Evolutionary conservation across 2,329 filamentous ascomycete species (phyloP).

Genomic region (Dryadomyces quercus-mongolicae): DNA sequence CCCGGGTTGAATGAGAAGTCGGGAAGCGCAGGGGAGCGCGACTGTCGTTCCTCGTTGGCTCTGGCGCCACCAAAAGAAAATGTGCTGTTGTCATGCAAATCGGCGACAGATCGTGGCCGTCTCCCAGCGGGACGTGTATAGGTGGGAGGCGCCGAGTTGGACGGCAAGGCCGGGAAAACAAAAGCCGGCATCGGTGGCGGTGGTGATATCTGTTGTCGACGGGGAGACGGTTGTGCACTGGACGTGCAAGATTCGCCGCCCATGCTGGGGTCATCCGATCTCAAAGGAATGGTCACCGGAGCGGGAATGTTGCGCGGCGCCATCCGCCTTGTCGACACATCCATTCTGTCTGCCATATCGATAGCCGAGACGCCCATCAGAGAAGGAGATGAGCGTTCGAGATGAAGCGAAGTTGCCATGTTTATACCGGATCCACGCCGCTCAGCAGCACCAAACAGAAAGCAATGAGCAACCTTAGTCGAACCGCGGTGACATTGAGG

Average conservation of each 20-base stretch:
- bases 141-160: constrained; percentile 33
- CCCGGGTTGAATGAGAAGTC: constrained; percentile 41
- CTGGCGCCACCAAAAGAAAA: neutral
- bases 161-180: constrained; percentile 43
- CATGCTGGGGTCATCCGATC: constrained; percentile 14
- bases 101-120: constrained; percentile 41
- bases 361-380: neutral
- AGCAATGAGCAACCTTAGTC: constrained; percentile 25
- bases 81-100: constrained; percentile 23
- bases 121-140: constrained; percentile 35
- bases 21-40: constrained; percentile 32
- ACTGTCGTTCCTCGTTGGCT: constrained; percentile 7
- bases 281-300: constrained; percentile 16
- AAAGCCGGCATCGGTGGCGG: constrained; percentile 53
- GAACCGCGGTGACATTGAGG: constrained; percentile 25
- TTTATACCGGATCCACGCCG: constrained; percentile 24
- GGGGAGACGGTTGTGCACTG: constrained; percentile 19
- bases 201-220: constrained; percentile 19
- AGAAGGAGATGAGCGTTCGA: constrained; percentile 2
- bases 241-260: constrained; percentile 9
- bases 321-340: constrained; percentile 6
- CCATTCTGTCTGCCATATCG: constrained; percentile 1
- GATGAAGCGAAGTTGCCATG: constrained; percentile 21
- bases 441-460: constrained; percentile 31
- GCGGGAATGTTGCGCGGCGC: constrained; percentile 14